These are phyloP conservation scores for Apiotrichum gamsii DNA, from an alignment of 1,284 basidiomycete genomes.

Conservation along the genomic window DNA sequence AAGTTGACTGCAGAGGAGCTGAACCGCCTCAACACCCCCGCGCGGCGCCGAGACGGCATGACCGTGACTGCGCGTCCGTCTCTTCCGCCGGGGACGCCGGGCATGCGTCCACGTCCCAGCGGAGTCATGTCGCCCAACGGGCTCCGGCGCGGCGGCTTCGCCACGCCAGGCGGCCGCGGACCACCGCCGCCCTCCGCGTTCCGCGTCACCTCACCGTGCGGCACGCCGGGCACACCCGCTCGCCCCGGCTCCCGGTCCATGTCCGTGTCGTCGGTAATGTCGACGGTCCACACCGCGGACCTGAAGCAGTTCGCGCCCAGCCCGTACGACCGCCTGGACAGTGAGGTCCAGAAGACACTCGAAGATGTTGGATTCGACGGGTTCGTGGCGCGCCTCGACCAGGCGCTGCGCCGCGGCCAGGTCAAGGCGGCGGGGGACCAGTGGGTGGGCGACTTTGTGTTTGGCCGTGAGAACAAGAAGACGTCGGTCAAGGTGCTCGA, in stretches of 20 bases:
- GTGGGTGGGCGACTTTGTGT: constrained; percentile 45
- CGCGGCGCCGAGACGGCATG: too few relatives aligned
- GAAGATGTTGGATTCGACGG: constrained; percentile 23
- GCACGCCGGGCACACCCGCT: too few relatives aligned
- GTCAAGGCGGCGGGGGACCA: constrained; percentile 30
- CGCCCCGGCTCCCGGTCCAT: constrained; percentile 15
- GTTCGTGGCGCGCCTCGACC: constrained; percentile 36
- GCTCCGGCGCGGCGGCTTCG: too few relatives aligned
- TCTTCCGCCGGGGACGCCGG: too few relatives aligned
- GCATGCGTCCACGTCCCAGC: too few relatives aligned
- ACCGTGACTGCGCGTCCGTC: too few relatives aligned
- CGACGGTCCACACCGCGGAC: constrained; percentile 1
- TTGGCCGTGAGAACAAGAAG: constrained; percentile 32
- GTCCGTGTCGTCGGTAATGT: constrained; percentile 21
- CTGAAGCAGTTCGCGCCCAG: constrained; percentile 34
- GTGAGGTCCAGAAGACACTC: constrained; percentile 26
- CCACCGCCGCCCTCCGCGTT: too few relatives aligned
- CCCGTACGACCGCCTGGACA: constrained; percentile 40
- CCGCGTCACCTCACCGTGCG: too few relatives aligned
- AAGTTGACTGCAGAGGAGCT: too few relatives aligned
- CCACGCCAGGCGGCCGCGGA: too few relatives aligned
- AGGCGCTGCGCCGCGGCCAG: constrained; percentile 36
- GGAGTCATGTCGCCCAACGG: too few relatives aligned
- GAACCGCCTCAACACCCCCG: too few relatives aligned
- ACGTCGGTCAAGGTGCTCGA: constrained; percentile 35